Conservation (phyloP, 2,329 filamentous ascomycete species). For the Colletotrichum sansevieriae region DNA sequence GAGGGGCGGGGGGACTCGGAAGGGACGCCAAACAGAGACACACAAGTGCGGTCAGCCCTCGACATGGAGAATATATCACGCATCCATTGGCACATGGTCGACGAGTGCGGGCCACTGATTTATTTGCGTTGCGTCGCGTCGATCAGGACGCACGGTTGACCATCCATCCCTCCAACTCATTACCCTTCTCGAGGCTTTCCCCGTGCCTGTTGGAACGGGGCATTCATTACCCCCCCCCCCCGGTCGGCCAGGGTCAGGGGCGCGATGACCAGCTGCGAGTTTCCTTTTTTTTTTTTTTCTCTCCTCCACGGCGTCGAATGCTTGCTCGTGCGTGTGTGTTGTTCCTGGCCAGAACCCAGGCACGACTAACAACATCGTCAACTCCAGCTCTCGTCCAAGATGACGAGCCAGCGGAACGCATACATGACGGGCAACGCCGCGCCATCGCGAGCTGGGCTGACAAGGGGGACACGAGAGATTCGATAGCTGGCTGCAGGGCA, state of each 20-base stretch:
- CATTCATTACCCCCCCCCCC: slow-evolving; percentile 19
- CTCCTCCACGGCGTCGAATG: not conserved
- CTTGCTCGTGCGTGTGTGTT: not conserved
- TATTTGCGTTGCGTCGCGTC: slow-evolving; percentile 10
- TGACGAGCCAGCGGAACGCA: not conserved
- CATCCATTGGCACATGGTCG: not conserved
- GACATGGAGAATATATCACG: no score
- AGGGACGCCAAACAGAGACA: not conserved
- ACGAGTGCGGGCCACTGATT: slow-evolving; percentile 11
- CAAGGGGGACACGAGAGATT: slow-evolving; percentile 19
- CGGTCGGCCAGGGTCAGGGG: slow-evolving; percentile 20
- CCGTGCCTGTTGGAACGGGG: slow-evolving; percentile 27
- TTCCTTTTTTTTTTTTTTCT: not conserved
- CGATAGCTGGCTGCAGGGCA: not conserved
- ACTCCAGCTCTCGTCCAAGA: not conserved
- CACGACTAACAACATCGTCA: slow-evolving; percentile 1
- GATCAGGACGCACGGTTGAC: slow-evolving; percentile 32
- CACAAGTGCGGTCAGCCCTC: not conserved
- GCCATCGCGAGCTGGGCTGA: slow-evolving; percentile 13
- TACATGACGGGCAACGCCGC: slow-evolving; percentile 12
- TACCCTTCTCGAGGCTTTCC: not conserved
- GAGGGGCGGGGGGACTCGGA: not conserved
- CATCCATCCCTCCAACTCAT: slow-evolving; percentile 1
- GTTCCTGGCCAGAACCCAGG: not conserved
- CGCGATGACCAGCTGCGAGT: slow-evolving; percentile 17